Conservation (phyloP, 139 green algal species). For the Microglena sp. region DNA sequence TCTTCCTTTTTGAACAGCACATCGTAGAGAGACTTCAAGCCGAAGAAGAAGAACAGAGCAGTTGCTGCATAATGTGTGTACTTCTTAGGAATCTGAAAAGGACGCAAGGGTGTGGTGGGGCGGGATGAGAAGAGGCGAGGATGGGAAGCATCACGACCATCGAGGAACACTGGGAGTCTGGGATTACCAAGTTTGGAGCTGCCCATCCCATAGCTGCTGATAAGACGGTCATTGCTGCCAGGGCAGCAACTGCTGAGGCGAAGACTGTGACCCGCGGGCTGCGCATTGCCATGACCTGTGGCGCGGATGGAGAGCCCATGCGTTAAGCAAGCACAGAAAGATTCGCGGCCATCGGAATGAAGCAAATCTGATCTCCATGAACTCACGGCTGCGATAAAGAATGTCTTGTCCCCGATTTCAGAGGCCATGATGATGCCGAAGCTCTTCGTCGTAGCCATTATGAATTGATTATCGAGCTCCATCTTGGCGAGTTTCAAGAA, state of each 20-base stretch:
- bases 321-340: neutral
- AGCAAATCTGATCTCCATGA: neutral
- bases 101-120: neutral
- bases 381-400: conserved; percentile 80
- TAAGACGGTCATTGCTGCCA: conserved; percentile 88
- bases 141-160: no score
- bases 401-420: conserved; percentile 94
- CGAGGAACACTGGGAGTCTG: no score
- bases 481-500: no score
- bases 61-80: conserved; percentile 81
- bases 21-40: conserved; percentile 70
- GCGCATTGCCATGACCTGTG: conserved; percentile 79
- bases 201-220: conserved; percentile 77
- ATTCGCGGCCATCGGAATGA: neutral
- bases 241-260: conserved; percentile 58
- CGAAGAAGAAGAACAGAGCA: conserved; percentile 86
- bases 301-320: conserved; percentile 41
- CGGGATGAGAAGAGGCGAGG: neutral
- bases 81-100: conserved; percentile 62
- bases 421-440: conserved; percentile 53
- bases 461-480: no score
- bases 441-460: no score
- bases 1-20: conserved; percentile 24
- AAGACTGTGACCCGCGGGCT: conserved; percentile 67
- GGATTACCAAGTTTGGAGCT: conserved; percentile 69